A percentile compares a stretch with the other conserved stretches of the same genome.
Evolutionary conservation across 306 rosid species (phyloP).

Genomic region (Citrullus amarus): DNA sequence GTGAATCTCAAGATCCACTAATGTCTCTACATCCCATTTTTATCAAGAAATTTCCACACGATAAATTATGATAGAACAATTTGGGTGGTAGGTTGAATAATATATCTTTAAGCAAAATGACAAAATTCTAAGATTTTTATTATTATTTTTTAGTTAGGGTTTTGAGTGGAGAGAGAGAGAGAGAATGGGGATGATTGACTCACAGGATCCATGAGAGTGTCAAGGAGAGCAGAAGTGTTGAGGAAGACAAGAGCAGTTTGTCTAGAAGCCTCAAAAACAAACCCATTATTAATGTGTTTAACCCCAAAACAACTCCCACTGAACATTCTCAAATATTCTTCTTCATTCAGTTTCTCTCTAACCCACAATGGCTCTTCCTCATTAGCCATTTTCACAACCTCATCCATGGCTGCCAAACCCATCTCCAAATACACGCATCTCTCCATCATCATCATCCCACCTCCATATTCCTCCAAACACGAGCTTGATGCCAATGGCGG

Average conservation of each 20-base stretch:
- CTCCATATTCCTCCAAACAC: slow-evolving; percentile 46
- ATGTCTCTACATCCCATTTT: too few species aligned
- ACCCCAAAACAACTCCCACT: slow-evolving; percentile 50
- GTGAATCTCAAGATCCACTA: too few species aligned
- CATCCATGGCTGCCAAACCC: slow-evolving; percentile 87
- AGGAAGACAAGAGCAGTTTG: slow-evolving; percentile 67
- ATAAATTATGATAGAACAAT: too few species aligned
- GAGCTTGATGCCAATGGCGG: slow-evolving; percentile 52
- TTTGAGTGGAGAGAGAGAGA: neutral
- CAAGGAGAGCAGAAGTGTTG: slow-evolving; percentile 69
- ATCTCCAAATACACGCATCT: slow-evolving; percentile 75
- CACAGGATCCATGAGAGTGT: slow-evolving; percentile 78
- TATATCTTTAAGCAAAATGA: too few species aligned
- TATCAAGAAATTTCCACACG: too few species aligned
- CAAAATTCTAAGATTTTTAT: too few species aligned
- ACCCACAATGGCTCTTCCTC: slow-evolving; percentile 67
- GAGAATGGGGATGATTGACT: slow-evolving; percentile 1
- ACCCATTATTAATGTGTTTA: slow-evolving; percentile 56
- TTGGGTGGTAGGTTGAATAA: too few species aligned
- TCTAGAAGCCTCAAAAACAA: slow-evolving; percentile 60
- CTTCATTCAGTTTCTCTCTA: slow-evolving; percentile 53
- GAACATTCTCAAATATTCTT: slow-evolving; percentile 56
- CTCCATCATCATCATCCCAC: slow-evolving; percentile 37
- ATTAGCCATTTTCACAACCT: slow-evolving; percentile 67
- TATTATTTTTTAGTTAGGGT: too few species aligned